Base-by-base conservation (phyloP, 2,329 filamentous ascomycete species). In the Ophiognomonia clavigignenti-juglandacearum region DNA sequence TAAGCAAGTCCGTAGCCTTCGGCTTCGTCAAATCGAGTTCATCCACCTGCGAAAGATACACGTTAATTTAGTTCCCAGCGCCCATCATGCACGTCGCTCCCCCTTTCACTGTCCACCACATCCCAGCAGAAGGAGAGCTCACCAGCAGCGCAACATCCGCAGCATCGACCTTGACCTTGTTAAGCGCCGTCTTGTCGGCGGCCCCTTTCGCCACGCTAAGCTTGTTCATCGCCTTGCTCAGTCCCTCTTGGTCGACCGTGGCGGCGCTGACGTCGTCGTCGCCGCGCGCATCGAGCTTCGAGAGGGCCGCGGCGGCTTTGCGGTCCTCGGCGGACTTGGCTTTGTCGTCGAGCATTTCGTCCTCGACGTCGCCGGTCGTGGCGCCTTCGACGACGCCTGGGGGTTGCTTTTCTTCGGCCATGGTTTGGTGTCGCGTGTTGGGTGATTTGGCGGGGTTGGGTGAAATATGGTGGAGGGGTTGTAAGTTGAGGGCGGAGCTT, bases 1-100 rank as follows among this genome's bases (percentile, higher is more conserved):
- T 84, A 5, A 93, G 72, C 42, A 92, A 64, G 51, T 92, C 87
- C 2, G 83, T 90, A 2, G 85, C 88, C 64, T 83, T 88, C 3
- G 69, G 57, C 64, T 88, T 90, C 1, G 78, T 67, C 29, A 92
- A 61, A 52, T 92, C 86, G 26, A 91, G 73, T 62, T 91, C 77
- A 39, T 86, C 80, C 11, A 86, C 72, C 82, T 83, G 49, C 36
- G 14, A 10, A n/a, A 23, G 6, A 7, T n/a, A 34, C 9, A n/a
- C 3, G n/a, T 9, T 4, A 8, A 8, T 20, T 3, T 26, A 1
- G 24, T 24, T 19, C 24, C 14, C 19, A 3, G 20, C 19, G 9
- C 29, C 11, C n/a, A n/a, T n/a, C n/a, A n/a, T n/a, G n/a, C n/a
- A n/a, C n/a, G n/a, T n/a, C n/a, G n/a, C n/a, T n/a, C n/a, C n/a